Evolutionary conservation across 2,329 filamentous ascomycete species (phyloP), one percentile per base, ranked within the genome.

Genomic region (Achaetomium macrosporum): DNA sequence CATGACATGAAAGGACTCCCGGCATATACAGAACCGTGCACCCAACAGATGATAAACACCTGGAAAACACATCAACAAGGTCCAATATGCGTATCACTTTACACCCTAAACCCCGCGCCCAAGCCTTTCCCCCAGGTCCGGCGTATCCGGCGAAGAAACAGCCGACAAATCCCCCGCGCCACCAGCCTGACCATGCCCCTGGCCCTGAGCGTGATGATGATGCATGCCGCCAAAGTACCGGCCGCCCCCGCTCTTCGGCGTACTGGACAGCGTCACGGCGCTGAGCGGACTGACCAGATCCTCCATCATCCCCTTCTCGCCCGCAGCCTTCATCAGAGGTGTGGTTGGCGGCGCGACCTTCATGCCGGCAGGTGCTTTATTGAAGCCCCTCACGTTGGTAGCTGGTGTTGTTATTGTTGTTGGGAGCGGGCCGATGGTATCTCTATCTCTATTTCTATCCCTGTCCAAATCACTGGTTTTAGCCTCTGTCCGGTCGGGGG

Each of bases 271-370:
- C 36, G 55, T 56, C 9, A 45, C 40, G 16, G 55, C 56, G n/a
- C 54, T 60, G 13, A 61, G 11, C 19, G 60, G 57, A 31, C 58
- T 62, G 29, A 59, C 56, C 19, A 61, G 6, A 33, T 59, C 55
- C 31, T 58, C 60, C 44, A 54, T 39, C 11, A 50, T 55, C 16
- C 42, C 55, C 35, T 51, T 56, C 30, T 55, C 55, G 17, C 41
- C 51, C 5, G 12, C 19, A 15, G 45, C 17, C 4, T 19, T 15
- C 43, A 52, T 50, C 20, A 35, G 17, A 7, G 48, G 54, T 15
- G 41, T 51, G 15, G 9, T 29, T 6, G 44, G 44, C 40, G 50
- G 31, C n/a, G 42, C 49, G 7, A 39, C 43, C 10, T 31, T 29
- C 40, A 49, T 40, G 25, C 31, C 35, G 8, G 33, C 30, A 16